A percentile compares a stretch with the other conserved stretches of the same genome.
Conservation (phyloP, 2,329 filamentous ascomycete genomes). For the Dothistroma pini region DNA sequence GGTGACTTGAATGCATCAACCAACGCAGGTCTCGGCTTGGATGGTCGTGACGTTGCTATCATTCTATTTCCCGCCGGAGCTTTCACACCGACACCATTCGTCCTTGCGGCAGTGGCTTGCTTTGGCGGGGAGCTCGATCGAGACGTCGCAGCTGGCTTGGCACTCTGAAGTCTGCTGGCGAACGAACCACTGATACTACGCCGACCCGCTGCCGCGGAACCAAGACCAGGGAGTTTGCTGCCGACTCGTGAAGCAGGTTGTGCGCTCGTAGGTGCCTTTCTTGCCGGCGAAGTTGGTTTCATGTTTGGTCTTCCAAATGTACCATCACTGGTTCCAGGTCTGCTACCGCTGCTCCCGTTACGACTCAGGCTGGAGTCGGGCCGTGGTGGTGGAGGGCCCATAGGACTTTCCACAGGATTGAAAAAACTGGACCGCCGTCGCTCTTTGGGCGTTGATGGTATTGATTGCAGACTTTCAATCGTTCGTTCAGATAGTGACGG, state of each 20-base stretch:
- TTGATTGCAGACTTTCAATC: conserved; percentile 73
- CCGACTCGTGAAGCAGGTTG: conserved; percentile 30
- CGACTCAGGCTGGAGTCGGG: conserved; percentile 59
- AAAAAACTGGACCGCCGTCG: conserved; percentile 71
- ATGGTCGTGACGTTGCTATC: conserved; percentile 30
- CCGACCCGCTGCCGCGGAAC: conserved; percentile 22
- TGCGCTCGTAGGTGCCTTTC: conserved; percentile 34
- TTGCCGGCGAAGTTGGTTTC: conserved; percentile 34
- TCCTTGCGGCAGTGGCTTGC: conserved; percentile 7
- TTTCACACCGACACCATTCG: conserved; percentile 9
- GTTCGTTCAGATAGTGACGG: conserved; percentile 76
- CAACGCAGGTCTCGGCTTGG: conserved; percentile 32
- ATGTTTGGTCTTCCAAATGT: conserved; percentile 26
- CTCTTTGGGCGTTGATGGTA: conserved; percentile 72
- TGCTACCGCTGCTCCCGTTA: conserved; percentile 39
- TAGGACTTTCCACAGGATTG: conserved; percentile 54
- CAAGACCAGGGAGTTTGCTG: conserved; percentile 24
- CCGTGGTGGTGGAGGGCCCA: conserved; percentile 61
- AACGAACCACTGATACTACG: conserved; percentile 29
- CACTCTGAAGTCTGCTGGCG: conserved; percentile 24
- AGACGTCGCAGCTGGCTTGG: conserved; percentile 12
- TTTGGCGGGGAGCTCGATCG: conserved; percentile 19
- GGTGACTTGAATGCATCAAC: conserved; percentile 33
- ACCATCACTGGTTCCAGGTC: conserved; percentile 48
- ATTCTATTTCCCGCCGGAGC: conserved; percentile 33